Percentiles rank a stretch among this genome's conserved stretches.
Evolutionary conservation across 169 alveolate species (phyloP).

Genomic region (Amoebophrya sp.): DNA sequence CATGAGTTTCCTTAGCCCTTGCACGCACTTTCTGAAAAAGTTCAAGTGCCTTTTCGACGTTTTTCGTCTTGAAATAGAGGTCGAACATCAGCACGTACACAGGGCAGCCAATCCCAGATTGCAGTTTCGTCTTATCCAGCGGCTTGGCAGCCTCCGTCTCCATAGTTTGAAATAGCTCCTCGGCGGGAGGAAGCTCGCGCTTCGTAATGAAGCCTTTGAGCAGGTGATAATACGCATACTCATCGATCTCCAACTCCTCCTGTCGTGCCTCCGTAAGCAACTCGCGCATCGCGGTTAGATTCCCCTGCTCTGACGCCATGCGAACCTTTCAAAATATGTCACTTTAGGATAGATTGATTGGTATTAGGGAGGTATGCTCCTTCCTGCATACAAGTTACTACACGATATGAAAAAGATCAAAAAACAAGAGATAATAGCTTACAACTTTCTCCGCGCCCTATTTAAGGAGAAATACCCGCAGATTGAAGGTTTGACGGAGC

Average conservation of each 20-base stretch:
- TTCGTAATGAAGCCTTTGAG: not conserved
- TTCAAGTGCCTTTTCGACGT: not conserved
- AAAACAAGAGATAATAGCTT: too few relatives aligned
- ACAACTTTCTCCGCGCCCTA: too few relatives aligned
- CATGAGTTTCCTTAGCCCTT: not conserved
- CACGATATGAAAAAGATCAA: too few relatives aligned
- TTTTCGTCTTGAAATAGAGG: not conserved
- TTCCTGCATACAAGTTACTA: too few relatives aligned
- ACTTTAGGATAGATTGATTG: not conserved
- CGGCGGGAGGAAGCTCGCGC: not conserved
- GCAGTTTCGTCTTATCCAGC: slow-evolving; percentile 16
- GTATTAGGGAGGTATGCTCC: too few relatives aligned
- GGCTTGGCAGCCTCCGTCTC: not conserved
- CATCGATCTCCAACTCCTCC: not conserved
- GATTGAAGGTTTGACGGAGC: not conserved
- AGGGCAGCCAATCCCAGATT: not conserved
- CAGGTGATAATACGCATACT: not conserved
- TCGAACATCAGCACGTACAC: slow-evolving; percentile 21
- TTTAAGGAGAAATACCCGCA: too few relatives aligned
- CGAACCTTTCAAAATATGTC: not conserved
- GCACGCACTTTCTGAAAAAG: not conserved
- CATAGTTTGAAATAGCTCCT: not conserved
- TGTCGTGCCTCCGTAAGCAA: not conserved
- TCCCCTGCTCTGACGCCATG: not conserved
- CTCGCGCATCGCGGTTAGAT: not conserved